Base-by-base conservation (phyloP, 2,329 filamentous ascomycete genomes). In the Fusarium liriodendri region DNA sequence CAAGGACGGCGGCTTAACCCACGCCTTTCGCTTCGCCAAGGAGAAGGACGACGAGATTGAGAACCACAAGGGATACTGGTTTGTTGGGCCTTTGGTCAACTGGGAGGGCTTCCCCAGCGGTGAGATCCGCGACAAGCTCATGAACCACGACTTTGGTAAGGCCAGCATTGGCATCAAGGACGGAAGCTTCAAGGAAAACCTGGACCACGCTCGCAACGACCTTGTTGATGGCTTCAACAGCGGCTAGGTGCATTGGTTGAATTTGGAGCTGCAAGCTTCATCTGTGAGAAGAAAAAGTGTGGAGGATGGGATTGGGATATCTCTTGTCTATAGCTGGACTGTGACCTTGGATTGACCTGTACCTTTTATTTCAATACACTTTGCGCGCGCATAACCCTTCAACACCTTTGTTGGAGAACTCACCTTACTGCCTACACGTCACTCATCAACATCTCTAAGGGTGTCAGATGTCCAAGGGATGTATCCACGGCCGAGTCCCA, bases 1-100 rank as follows among this genome's bases (percentile, higher is more conserved):
- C 71, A 84, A 84, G 72, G 82, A 83, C 57, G 78, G 79, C 7
- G 69, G 50, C 2, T 69, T 64, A 13, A 84, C 82, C 18, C 82
- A 84, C 69, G 79, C 76, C 58, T 83, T 84, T 77, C 81, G 83
- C 16, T 82, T 83, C 62, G 79, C 72, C 7, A 72, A 68, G 16
- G 66, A 64, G 0, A 66, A 57, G 1, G 79, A 80, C 7, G 79
- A 77, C 4, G 25, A 22, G 1, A 68, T 79, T 25, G 82, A 83
- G 77, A 84, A 84, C 64, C 76, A 79, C 38, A 78, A 73, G 42
- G 81, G 81, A 0, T 67, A 77, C 20, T 84, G 83, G 83, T 82
- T 82, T 62, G 67, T 78, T 1, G 81, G 73, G 1, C 63, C 73
- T 25, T 74, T 83, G 9, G 74, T 82, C 5, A 76, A 71, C 58